Percentiles rank a stretch among this genome's conserved stretches.
Conservation (phyloP, 768 basidiomycete genomes). For the Russula olivacea region DNA sequence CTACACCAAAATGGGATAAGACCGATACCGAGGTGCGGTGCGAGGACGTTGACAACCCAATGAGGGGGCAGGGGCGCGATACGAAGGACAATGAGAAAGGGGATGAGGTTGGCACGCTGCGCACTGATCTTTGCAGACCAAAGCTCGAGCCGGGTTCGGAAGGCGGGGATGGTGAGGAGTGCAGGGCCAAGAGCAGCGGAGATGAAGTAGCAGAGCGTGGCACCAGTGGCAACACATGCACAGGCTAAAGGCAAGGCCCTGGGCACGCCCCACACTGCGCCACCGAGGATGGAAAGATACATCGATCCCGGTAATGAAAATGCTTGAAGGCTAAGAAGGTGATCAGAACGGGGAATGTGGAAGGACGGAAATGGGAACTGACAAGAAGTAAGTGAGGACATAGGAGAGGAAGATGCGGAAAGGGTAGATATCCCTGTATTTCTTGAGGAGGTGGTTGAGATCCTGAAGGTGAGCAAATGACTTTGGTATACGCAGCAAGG, state of each 20-base stretch:
- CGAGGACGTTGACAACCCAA: constrained; percentile 92
- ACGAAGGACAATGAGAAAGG: constrained; percentile 90
- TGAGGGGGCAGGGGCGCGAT: constrained; percentile 94
- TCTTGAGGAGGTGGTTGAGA: constrained; percentile 80
- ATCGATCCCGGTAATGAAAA: constrained; percentile 96
- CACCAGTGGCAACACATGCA: constrained; percentile 85
- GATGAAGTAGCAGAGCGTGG: constrained; percentile 87
- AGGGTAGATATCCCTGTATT: constrained; percentile 87
- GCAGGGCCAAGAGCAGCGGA: constrained; percentile 91
- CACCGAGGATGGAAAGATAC: constrained; percentile 95
- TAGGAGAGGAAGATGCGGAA: constrained; percentile 82
- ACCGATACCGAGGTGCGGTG: constrained; percentile 87
- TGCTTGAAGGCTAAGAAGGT: constrained; percentile 74
- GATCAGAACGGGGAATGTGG: constrained; percentile 10
- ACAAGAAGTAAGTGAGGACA: constrained; percentile 90
- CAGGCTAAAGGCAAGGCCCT: constrained; percentile 86
- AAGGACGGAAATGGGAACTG: constrained; percentile 33
- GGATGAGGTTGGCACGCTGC: constrained; percentile 80
- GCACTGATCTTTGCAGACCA: constrained; percentile 75
- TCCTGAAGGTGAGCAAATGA: constrained; percentile 83
- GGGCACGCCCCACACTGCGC: constrained; percentile 90
- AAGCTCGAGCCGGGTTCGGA: constrained; percentile 73
- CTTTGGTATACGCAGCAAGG: constrained; percentile 74
- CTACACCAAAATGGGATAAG: constrained; percentile 83
- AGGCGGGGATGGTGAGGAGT: constrained; percentile 78